Evolutionary conservation across 352 stramenopile genomes (phyloP), one percentile per base, ranked within the genome.

Genomic region (Pythium vanterpoolii): DNA sequence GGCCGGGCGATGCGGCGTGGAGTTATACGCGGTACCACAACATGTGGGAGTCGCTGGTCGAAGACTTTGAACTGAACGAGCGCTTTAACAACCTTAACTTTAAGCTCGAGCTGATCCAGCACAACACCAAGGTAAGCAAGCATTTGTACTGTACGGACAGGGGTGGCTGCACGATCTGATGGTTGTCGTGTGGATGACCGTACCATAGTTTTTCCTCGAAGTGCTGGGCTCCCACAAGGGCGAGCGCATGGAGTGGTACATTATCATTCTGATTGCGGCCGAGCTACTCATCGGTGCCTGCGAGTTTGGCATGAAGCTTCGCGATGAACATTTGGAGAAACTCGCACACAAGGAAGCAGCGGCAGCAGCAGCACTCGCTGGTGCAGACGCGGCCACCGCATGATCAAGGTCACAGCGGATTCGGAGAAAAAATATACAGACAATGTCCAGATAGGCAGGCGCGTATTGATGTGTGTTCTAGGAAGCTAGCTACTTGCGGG

Each of bases 161-260:
- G 7, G 1, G 30, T 13, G 16, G 3, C 9, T 46, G 14, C 30
- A 39, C 26, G 2, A 18, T 28, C 40, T 59, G 61, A 43, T 53
- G 31, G 5, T 27, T 61, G 18, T 55, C 5, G 16, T 66, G 3
- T 62, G 24, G 19, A 8, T 53, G 18, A n/a, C n/a, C n/a, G n/a
- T n/a, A n/a, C n/a, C n/a, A n/a, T 62, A 94, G 84, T 99, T 99
- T 74, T 98, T 99, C 79, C 74, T 99, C 49, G 96, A 99, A 69
- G 92, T 99, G 46, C 71, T 99, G n/a, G 82, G 96, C 42, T 88
- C 95, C 27, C 89, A 99, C 72, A 98, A 99, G 74, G 86, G 86
- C 58, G 79, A 91, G 59, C 83, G 87, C 48, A 80, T 98, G 67
- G 96, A 99, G 76, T 98, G 95, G 96, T 98, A 98, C 61, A 98